Conservation (phyloP, 306 rosid species). For the Dicorynia guianensis region DNA sequence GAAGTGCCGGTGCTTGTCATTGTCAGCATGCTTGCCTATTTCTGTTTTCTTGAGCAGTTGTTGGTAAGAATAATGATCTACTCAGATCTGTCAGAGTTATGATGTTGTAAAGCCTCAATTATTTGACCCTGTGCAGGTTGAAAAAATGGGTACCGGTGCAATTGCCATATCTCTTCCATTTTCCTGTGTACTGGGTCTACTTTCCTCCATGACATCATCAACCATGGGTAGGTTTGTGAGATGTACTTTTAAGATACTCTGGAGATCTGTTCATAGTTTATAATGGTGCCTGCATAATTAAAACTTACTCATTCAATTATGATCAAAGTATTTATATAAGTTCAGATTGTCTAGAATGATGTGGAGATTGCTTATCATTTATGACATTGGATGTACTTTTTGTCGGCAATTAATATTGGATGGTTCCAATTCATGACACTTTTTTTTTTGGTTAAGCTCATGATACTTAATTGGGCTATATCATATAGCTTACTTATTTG, state of each 20-base stretch:
- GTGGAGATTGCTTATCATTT: constrained; percentile 21
- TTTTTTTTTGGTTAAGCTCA: not conserved
- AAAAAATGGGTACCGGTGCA: constrained; percentile 78
- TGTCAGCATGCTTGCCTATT: constrained; percentile 95
- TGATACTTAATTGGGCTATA: constrained; percentile 10
- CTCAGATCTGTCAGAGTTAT: constrained; percentile 29
- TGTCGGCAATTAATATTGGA: not conserved
- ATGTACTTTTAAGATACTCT: too few relatives aligned
- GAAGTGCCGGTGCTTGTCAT: constrained; percentile 96
- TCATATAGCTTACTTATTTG: not conserved
- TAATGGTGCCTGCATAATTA: not conserved
- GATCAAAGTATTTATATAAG: constrained; percentile 12
- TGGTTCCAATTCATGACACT: constrained; percentile 20
- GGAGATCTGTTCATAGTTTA: constrained; percentile 9
- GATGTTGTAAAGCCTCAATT: constrained; percentile 29
- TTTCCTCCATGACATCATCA: constrained; percentile 87
- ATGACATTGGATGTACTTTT: not conserved
- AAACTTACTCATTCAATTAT: not conserved
- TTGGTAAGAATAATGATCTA: constrained; percentile 62
- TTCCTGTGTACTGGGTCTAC: constrained; percentile 91
- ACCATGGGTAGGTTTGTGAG: constrained; percentile 81
- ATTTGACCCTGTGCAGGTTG: constrained; percentile 65
- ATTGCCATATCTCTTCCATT: constrained; percentile 91
- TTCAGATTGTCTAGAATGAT: not conserved
- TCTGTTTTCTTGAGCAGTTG: constrained; percentile 95